Conservation (phyloP, 148 eudicot genomes). For the Cornus florida region DNA sequence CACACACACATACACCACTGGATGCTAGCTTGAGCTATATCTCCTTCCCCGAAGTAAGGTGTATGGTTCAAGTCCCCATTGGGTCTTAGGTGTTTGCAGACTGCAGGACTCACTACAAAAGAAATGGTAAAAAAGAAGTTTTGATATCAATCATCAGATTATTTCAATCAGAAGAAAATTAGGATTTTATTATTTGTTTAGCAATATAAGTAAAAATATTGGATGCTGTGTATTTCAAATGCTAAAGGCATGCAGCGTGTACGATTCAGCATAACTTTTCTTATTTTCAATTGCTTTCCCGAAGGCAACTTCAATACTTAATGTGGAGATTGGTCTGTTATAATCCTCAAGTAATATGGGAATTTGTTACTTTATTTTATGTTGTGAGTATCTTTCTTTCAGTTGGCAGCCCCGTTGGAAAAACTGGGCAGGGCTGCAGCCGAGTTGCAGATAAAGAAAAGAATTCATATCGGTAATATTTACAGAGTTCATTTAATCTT, state of each 20-base stretch:
- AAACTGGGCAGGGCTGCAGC: slow-evolving; percentile 80
- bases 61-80: not conserved
- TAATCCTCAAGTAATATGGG: not conserved
- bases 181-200: not conserved
- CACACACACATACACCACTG: too few relatives aligned
- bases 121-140: not conserved
- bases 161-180: not conserved
- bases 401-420: slow-evolving; percentile 87
- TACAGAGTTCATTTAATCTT: not conserved
- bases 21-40: too few relatives aligned
- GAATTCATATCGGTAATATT: slow-evolving; percentile 62
- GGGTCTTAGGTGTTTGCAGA: not conserved
- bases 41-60: not conserved
- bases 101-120: not conserved
- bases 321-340: not conserved
- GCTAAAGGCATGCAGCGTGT: not conserved
- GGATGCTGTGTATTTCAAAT: not conserved
- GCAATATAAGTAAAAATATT: not conserved
- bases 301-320: not conserved
- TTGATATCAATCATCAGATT: not conserved
- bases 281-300: not conserved
- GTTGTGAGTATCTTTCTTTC: slow-evolving; percentile 17
- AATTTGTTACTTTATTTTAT: not conserved
- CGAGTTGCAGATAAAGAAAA: slow-evolving; percentile 74
- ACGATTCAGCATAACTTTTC: not conserved